Evolutionary conservation across 306 rosid species (phyloP), one percentile per base, ranked within the genome.

Genomic region (Dryas alaskensis): DNA sequence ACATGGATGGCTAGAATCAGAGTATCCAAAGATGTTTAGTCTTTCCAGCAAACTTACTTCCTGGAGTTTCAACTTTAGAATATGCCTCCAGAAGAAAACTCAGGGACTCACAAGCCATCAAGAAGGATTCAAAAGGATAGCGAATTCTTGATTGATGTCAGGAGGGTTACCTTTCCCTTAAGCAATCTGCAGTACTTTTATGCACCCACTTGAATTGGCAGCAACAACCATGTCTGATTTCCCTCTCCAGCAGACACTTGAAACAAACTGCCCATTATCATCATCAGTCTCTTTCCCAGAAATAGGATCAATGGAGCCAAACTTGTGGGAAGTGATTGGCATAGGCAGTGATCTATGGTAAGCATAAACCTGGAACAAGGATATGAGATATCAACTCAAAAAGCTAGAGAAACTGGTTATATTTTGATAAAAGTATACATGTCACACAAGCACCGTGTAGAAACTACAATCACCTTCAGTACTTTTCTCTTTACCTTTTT

Each of bases 211-310:
- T 79, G 98, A 95, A 83, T 88, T 95, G 79, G 98, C 93, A 45
- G 97, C 96, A 70, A 95, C 82, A 69, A 92, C 84, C 96, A 78
- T 90, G 74, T 88, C 86, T 40, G 98, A 95, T 73, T 78, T 90
- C 78, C 89, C 88, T 84, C 82, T 95, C 98, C 98, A 95, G 88
- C 98, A 95, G 65, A 95, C 97, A 71, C 98, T 90, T 0, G 99
- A 92, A 83, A 95, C 98, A 78, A 92, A 95, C 75, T 86, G 95
- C 37, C 88, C 96, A 60, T 85, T 89, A 81, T 90, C 91, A 16
- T 90, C 97, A 67, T 88, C 93, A 2, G 87, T 90, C 79, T 94
- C 99, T 78, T 86, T 92, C 50, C 98, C 98, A 16, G 96, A 83
- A 46, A 90, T 81, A 52, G 98, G 89, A 87, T 94, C 90, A 49